phyloP scores from a whole-genome alignment of 495 filamentous ascomycete species.

The Podospora fimiseda region DNA sequence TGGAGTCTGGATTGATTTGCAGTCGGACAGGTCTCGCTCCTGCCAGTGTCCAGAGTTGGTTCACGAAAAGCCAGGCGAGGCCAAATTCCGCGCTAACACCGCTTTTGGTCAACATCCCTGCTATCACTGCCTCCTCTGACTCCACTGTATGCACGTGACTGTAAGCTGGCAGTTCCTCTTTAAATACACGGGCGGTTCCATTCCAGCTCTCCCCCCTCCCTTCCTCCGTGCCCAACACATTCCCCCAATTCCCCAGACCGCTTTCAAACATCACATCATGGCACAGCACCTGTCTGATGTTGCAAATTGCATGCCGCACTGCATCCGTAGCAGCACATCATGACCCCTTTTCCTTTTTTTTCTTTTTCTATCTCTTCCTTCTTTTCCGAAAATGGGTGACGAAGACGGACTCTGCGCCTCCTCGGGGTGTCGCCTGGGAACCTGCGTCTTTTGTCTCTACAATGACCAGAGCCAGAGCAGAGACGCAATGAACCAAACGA shows the following conservation, averaged over 20 bases:
- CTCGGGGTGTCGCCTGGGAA: not conserved
- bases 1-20: too few species aligned
- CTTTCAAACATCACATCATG: too few species aligned
- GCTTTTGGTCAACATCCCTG: not conserved
- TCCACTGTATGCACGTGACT: slow-evolving; percentile 1
- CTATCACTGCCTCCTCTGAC: not conserved
- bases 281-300: too few species aligned
- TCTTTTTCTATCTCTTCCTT: not conserved
- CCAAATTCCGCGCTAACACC: slow-evolving; percentile 16
- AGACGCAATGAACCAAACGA: not conserved
- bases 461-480: not conserved
- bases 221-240: not conserved
- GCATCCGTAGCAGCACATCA: not conserved
- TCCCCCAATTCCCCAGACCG: too few species aligned
- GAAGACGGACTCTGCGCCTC: not conserved
- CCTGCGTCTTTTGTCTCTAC: not conserved
- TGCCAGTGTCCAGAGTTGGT: slow-evolving; percentile 14
- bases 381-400: too few species aligned
- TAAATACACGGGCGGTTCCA: not conserved
- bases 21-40: slow-evolving; percentile 4
- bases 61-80: slow-evolving; percentile 25
- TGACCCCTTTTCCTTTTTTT: not conserved
- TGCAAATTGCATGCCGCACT: too few species aligned
- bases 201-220: not conserved
- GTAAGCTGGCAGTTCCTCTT: not conserved